Evolutionary conservation across 2,329 filamentous ascomycete species (phyloP).

Genomic region (Microdochium paspali): DNA sequence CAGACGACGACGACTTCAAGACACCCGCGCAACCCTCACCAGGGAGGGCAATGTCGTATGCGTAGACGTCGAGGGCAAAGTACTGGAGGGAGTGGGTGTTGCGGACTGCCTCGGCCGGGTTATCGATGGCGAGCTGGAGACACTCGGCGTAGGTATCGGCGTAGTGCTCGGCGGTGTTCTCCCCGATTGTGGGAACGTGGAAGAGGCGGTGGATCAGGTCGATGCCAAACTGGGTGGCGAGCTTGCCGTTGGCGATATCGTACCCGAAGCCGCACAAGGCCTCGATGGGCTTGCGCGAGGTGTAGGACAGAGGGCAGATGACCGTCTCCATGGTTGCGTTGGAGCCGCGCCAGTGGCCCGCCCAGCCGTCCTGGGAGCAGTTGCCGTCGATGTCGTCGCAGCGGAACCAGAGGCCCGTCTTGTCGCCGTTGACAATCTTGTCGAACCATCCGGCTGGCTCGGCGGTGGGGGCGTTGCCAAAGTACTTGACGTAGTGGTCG

Average conservation of each 20-base stretch:
- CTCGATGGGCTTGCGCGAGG: constrained; percentile 44
- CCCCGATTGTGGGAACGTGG: constrained; percentile 52
- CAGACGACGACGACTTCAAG: constrained; percentile 4
- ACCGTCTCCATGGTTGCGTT: constrained; percentile 61
- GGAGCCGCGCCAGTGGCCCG: constrained; percentile 56
- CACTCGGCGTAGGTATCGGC: constrained; percentile 47
- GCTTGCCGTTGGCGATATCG: constrained; percentile 43
- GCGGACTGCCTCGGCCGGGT: constrained; percentile 36
- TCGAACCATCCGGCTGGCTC: constrained; percentile 54
- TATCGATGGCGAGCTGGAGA: constrained; percentile 37
- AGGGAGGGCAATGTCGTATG: constrained; percentile 53
- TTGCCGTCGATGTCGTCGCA: constrained; percentile 62
- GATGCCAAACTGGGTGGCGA: constrained; percentile 55
- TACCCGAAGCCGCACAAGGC: constrained; percentile 55
- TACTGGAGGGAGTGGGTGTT: constrained; percentile 58
- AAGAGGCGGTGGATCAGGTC: constrained; percentile 60
- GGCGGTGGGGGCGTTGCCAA: constrained; percentile 48
- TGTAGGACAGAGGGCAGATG: constrained; percentile 56
- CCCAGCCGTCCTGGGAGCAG: constrained; percentile 48
- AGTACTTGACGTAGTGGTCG: constrained; percentile 55
- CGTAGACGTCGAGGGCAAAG: constrained; percentile 60
- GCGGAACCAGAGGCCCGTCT: constrained; percentile 48
- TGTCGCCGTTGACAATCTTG: constrained; percentile 48
- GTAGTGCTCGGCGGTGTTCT: constrained; percentile 52
- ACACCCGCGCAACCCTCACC: constrained; percentile 52